Percentiles rank a stretch among this genome's conserved stretches.
Conservation (phyloP, 768 basidiomycete species). For the Dioszegia aurantiaca region DNA sequence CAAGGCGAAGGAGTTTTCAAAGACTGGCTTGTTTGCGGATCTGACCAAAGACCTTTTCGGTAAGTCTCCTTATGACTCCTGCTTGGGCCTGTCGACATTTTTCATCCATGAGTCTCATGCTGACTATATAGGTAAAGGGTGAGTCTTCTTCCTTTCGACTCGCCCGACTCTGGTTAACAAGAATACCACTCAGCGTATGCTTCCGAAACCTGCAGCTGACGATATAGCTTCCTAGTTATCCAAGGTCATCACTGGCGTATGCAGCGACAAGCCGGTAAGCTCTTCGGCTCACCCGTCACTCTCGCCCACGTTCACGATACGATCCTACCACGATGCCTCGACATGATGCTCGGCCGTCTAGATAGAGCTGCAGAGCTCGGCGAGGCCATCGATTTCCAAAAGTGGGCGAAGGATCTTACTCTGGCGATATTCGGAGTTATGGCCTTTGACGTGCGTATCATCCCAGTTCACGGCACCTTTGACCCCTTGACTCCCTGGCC, state of each 20-base stretch:
- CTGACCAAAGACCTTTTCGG: constrained; percentile 31
- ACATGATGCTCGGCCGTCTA: constrained; percentile 5
- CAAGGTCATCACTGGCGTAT: constrained; percentile 25
- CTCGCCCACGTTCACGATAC: constrained; percentile 19
- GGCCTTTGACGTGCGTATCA: constrained; percentile 41
- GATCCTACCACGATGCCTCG: constrained; percentile 23
- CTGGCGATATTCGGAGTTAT: constrained; percentile 35
- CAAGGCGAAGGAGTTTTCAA: constrained; percentile 25
- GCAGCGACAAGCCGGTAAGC: constrained; percentile 30
- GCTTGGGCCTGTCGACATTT: no score
- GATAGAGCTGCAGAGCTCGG: constrained; percentile 15
- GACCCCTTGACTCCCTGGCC: neutral
- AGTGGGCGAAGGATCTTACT: constrained; percentile 19
- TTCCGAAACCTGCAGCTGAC: no score
- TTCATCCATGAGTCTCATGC: neutral
- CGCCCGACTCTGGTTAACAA: no score
- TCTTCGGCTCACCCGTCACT: constrained; percentile 19
- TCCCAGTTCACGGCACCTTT: no score
- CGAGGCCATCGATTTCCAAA: constrained; percentile 22
- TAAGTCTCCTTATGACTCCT: no score
- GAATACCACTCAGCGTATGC: no score
- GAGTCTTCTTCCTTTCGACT: no score
- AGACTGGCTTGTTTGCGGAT: constrained; percentile 21
- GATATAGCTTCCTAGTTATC: constrained; percentile 26
- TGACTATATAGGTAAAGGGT: constrained; percentile 1